Evolutionary conservation across 2,329 filamentous ascomycete species (phyloP), one percentile per base, ranked within the genome.

Genomic region (Calonectria pseudoreteaudii): DNA sequence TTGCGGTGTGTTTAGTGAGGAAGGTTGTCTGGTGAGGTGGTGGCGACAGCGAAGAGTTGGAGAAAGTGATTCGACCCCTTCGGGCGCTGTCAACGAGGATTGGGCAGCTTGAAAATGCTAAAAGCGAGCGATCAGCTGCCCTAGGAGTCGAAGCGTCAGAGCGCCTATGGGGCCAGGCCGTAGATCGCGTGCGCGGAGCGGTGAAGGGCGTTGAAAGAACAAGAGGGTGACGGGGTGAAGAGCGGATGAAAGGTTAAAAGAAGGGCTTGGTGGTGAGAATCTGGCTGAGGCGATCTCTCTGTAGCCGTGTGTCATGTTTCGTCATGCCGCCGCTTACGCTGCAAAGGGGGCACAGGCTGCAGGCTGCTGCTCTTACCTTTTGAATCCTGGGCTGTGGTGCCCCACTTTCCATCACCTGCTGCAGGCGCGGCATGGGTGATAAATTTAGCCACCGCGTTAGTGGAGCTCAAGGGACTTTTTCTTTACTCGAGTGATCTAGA

Each of bases 251-350:
- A 56, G 36, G 67, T 72, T 68, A 52, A 41, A 71, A 49, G 64
- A 71, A 68, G 64, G 7, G 70, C 50, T 47, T 58, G 68, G 67
- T 66, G 73, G 50, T 75, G 75, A 71, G 65, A 36, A 38, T 58
- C 34, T n/a, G 50, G 41, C 70, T 56, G 53, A 47, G 62, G 53
- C 52, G 70, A 73, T 66, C 71, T 23, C 36, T 62, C 71, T 47
- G 36, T 44, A 36, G 20, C 60, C 30, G 62, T 66, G 69, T 68
- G 66, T 47, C 71, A 74, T 71, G 79, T 80, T 80, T 80, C 79
- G 79, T 80, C 79, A 80, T 80, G 78, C 72, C 72, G 74, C 76
- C 71, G 79, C 77, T 79, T 74, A 79, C 79, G 75, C 75, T 74
- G 76, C 74, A 77, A 77, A 80, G 76, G 73, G 75, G 79, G 77